phyloP scores from a whole-genome alignment of 352 stramenopile species.

The Globisporangium paroecandrum region DNA sequence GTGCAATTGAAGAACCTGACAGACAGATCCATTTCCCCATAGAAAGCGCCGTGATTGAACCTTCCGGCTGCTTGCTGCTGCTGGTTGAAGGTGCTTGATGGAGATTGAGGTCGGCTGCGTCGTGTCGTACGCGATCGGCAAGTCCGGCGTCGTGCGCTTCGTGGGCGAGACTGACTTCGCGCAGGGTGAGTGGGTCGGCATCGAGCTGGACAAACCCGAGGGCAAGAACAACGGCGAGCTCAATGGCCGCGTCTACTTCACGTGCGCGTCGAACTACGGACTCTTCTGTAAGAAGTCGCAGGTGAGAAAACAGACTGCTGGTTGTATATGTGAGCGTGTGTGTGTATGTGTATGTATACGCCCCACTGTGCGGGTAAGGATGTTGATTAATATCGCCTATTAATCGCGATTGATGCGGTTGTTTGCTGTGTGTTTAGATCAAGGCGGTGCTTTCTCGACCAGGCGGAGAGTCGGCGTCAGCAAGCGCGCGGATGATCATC shows the following conservation, averaged over 20 bases:
- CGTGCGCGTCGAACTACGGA: conserved; percentile 59
- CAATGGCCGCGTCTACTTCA: conserved; percentile 81
- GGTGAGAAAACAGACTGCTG: background rate
- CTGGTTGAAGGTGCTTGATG: conserved; percentile 14
- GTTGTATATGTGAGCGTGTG: background rate
- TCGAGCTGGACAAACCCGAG: conserved; percentile 74
- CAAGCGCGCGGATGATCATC: conserved; percentile 11
- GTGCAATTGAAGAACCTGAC: background rate
- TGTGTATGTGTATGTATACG: background rate
- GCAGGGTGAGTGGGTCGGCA: conserved; percentile 75
- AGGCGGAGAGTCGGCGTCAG: background rate
- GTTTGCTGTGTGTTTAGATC: conserved; percentile 15
- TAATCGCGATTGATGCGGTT: background rate
- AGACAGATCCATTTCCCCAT: background rate
- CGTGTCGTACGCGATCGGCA: conserved; percentile 67
- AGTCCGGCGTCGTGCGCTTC: conserved; percentile 71
- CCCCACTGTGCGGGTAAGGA: background rate
- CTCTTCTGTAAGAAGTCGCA: conserved; percentile 70
- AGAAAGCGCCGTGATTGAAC: background rate
- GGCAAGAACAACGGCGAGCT: conserved; percentile 87
- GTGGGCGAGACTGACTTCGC: conserved; percentile 77
- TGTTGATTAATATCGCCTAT: background rate
- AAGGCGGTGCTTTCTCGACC: conserved; percentile 31
- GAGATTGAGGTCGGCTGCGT: conserved; percentile 57
- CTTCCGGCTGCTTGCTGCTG: background rate